These are phyloP conservation scores for Xylaria sp. DNA, from an alignment of 2,329 filamentous ascomycete species.

Conservation along the genomic window DNA sequence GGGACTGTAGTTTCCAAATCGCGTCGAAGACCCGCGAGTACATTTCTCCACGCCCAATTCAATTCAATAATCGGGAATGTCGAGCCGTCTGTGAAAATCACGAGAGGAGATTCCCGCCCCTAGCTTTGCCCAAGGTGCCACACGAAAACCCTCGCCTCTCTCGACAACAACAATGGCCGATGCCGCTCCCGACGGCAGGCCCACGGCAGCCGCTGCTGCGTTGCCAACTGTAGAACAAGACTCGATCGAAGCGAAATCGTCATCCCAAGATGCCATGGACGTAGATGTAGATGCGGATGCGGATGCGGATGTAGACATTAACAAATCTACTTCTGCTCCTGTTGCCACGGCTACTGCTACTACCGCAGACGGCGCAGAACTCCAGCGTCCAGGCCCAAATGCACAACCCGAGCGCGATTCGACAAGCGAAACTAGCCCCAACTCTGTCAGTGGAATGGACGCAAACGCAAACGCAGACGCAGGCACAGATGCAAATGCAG, in stretches of 20 bases:
- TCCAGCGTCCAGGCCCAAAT: constrained; percentile 37
- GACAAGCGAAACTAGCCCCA: constrained; percentile 7
- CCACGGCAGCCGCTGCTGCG: background rate
- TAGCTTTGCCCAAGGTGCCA: background rate
- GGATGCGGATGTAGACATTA: constrained; percentile 6
- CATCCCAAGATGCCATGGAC: constrained; percentile 34
- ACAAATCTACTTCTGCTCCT: background rate
- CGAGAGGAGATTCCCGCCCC: constrained; percentile 14
- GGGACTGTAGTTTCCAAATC: constrained; percentile 4
- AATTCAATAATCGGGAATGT: constrained; percentile 20
- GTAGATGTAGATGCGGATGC: constrained; percentile 7
- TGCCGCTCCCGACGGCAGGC: constrained; percentile 17
- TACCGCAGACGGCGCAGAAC: constrained; percentile 8
- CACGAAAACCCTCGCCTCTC: background rate
- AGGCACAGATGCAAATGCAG: background rate
- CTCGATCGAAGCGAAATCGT: constrained; percentile 60
- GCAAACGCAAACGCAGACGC: constrained; percentile 33
- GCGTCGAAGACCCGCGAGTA: constrained; percentile 3
- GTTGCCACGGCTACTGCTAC: constrained; percentile 27
- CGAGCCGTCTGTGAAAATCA: background rate
- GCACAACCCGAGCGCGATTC: constrained; percentile 28
- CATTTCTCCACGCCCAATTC: background rate
- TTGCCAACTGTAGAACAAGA: constrained; percentile 51
- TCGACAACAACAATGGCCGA: constrained; percentile 34
- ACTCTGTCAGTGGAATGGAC: background rate